Evolutionary conservation across 1,284 basidiomycete species (phyloP).

Genomic region (Vanrija sp.): DNA sequence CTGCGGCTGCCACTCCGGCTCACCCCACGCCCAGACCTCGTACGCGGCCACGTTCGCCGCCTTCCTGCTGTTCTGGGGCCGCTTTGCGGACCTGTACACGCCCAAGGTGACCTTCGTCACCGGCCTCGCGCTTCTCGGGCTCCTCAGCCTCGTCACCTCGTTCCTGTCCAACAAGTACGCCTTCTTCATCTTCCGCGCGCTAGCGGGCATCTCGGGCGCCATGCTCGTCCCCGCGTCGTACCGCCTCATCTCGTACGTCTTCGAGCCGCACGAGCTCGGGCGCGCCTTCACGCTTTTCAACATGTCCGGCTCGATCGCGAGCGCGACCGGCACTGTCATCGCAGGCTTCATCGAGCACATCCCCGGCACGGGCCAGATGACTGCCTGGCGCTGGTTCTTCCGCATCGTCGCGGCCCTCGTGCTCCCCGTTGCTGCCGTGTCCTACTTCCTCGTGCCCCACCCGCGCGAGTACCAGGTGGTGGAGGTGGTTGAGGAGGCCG

Average conservation of each 20-base stretch:
- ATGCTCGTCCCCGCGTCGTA: conserved; percentile 32
- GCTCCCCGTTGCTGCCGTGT: conserved; percentile 19
- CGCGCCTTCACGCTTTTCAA: conserved; percentile 32
- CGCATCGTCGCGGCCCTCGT: conserved; percentile 37
- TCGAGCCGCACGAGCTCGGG: conserved; percentile 19
- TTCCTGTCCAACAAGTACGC: conserved; percentile 35
- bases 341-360: conserved; percentile 36
- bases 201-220: conserved; percentile 35
- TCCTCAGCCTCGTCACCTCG: conserved; percentile 34
- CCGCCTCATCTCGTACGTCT: conserved; percentile 33
- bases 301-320: conserved; percentile 35
- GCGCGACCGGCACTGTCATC: conserved; percentile 28
- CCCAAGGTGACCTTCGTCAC: conserved; percentile 26
- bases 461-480: not conserved
- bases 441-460: not conserved
- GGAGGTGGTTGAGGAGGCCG: conserved; percentile 1
- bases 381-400: conserved; percentile 45
- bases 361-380: conserved; percentile 35
- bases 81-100: conserved; percentile 31
- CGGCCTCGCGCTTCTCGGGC: conserved; percentile 31
- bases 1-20: not conserved
- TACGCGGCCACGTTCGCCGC: conserved; percentile 33
- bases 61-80: conserved; percentile 35
- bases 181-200: conserved; percentile 37
- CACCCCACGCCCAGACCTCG: conserved; percentile 9